Base-by-base conservation (phyloP, 805 yeast species). In the Ogataea sp. region DNA sequence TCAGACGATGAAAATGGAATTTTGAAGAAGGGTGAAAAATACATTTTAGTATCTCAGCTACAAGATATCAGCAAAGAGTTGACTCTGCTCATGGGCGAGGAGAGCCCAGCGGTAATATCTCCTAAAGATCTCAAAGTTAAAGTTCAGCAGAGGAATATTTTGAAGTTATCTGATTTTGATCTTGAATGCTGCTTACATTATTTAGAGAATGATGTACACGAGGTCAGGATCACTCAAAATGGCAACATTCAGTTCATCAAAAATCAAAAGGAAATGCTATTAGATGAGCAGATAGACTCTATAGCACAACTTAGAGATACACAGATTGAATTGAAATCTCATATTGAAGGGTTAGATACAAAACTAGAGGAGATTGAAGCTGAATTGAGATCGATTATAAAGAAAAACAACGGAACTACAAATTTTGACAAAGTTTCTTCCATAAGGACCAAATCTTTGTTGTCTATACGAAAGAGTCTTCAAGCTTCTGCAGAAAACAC, bases 381-480 rank as follows among this genome's bases (percentile, higher is more conserved):
- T 4, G 17, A 24, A 10, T 3, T 33, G 15, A 23, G 6, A 21
- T 7, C 14, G 4, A 21, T 33, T 5, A 10, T n/a, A 16, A 21
- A 9, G 10, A 17, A 5, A 13, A 14, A 13, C 20, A 15, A 16
- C 14, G 16, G 16, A 14, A 20, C 10, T 5, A 32, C 17, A 20
- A 14, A 20, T 16, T 16, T 32, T 4, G 17, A 14, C 16, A 16
- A 17, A 16, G 24, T 13, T 17, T 14, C 9, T 16, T 6, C 3
- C 6, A 7, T 24, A 17, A 34, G 41, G 6, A 61, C 61, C 2
- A 53, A 48, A 32, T 39, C 51, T 14, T 52, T 50, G 37, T 43
- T 58, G 8, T 52, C 43, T 23, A 34, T 50, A 1, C 56, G 49
- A 21, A 53, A 48, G 27, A 18, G 46, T 3, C 24, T 58, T 21